Evolutionary conservation across 345 rosid genomes (phyloP).

Genomic region (Pelargonium nanum): DNA sequence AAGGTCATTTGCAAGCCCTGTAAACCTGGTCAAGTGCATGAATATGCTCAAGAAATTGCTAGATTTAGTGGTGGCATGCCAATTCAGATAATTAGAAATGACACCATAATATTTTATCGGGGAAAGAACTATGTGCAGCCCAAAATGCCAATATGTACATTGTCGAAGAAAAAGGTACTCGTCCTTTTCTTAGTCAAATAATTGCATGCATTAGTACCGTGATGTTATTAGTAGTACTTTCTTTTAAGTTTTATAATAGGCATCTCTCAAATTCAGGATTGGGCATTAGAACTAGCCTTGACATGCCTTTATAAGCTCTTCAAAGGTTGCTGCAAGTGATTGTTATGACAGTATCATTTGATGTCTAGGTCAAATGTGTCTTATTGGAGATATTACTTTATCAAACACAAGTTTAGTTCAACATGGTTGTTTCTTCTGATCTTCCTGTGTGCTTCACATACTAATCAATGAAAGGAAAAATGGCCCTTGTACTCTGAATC

Average conservation of each 20-base stretch:
- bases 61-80: constrained; percentile 87
- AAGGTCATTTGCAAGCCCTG: constrained; percentile 78
- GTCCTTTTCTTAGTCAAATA: too few relatives aligned
- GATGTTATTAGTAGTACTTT: not conserved
- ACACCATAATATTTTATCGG: constrained; percentile 66
- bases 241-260: not conserved
- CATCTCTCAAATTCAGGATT: too few relatives aligned
- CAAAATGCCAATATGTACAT: constrained; percentile 77
- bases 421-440: not conserved
- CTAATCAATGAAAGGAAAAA: not conserved
- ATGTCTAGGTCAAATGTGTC: not conserved
- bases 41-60: constrained; percentile 59
- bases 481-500: not conserved
- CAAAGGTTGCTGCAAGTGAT: not conserved
- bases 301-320: not conserved
- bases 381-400: not conserved
- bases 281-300: not conserved
- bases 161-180: constrained; percentile 68
- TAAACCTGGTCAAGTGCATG: constrained; percentile 66
- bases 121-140: constrained; percentile 87
- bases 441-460: not conserved
- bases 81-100: constrained; percentile 60
- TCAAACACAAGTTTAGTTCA: not conserved
- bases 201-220: not conserved
- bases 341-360: not conserved